Conservation (phyloP, 2,329 filamentous ascomycete species). For the Talaromyces sp. region DNA sequence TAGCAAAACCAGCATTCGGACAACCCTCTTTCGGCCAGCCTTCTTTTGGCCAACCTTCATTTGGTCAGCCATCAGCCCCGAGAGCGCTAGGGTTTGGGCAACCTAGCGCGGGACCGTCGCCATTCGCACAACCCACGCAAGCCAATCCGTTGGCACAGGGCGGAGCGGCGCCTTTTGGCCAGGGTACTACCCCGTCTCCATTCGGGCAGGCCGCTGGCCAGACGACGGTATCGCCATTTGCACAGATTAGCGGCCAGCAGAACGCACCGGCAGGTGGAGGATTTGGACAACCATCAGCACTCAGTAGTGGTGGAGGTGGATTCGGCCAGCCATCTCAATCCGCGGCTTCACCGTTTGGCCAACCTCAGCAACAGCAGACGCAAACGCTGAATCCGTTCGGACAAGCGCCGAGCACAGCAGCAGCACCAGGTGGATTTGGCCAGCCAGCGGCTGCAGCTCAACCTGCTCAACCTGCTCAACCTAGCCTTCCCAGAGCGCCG, state of each 20-base stretch:
- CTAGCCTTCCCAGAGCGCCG: slow-evolving; percentile 10
- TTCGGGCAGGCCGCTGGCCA: slow-evolving; percentile 41
- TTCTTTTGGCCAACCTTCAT: slow-evolving; percentile 37
- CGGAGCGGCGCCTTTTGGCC: slow-evolving; percentile 1
- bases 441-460: slow-evolving; percentile 22
- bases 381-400: slow-evolving; percentile 25
- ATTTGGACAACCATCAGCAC: slow-evolving; percentile 7
- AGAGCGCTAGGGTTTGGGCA: slow-evolving; percentile 30
- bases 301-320: neutral
- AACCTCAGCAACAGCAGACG: slow-evolving; percentile 21
- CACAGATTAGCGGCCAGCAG: slow-evolving; percentile 13
- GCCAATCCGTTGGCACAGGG: slow-evolving; percentile 4
- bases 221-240: slow-evolving; percentile 28
- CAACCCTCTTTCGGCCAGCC: slow-evolving; percentile 31
- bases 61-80: slow-evolving; percentile 21
- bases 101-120: slow-evolving; percentile 24
- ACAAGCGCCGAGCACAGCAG: slow-evolving; percentile 16
- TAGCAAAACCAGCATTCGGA: slow-evolving; percentile 21
- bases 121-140: slow-evolving; percentile 38
- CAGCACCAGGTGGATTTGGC: slow-evolving; percentile 26
- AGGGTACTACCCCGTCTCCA: slow-evolving; percentile 13
- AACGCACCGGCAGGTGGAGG: slow-evolving; percentile 14
- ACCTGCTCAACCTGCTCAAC: slow-evolving; percentile 19
- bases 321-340: slow-evolving; percentile 8
- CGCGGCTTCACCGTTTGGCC: slow-evolving; percentile 23